Conservation (phyloP, 345 rosid species). For the Salix dunnii region DNA sequence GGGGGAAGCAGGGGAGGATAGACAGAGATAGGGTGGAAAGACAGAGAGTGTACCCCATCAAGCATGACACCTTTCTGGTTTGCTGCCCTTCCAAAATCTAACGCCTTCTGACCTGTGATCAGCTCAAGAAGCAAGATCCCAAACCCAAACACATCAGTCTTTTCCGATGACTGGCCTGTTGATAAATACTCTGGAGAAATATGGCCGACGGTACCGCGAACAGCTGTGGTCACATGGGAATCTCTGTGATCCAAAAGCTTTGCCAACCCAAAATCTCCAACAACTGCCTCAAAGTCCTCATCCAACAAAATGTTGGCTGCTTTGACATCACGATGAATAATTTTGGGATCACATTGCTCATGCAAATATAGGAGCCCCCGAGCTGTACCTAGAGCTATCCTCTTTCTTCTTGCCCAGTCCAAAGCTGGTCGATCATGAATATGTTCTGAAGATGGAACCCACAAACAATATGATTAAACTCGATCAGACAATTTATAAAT, state of each 20-base stretch:
- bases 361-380: conserved; percentile 83
- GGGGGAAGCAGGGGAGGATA: neutral
- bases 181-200: conserved; percentile 93
- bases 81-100: conserved; percentile 81
- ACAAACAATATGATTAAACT: neutral
- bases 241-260: conserved; percentile 95
- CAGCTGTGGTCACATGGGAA: conserved; percentile 90
- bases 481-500: neutral
- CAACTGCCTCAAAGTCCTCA: conserved; percentile 94
- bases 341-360: conserved; percentile 93
- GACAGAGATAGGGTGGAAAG: conserved; percentile 3
- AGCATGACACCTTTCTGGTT: conserved; percentile 95
- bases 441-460: conserved; percentile 42
- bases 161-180: conserved; percentile 89
- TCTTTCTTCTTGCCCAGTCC: conserved; percentile 84
- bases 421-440: conserved; percentile 63
- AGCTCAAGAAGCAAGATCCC: conserved; percentile 94
- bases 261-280: conserved; percentile 95
- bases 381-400: conserved; percentile 86
- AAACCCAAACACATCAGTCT: conserved; percentile 90
- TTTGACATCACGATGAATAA: conserved; percentile 92
- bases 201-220: conserved; percentile 92
- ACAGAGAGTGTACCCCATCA: conserved; percentile 61
- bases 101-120: conserved; percentile 82
- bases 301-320: conserved; percentile 92